Conservation (phyloP, 2,329 filamentous ascomycete genomes). For the Thermothelomyces thermophilus region DNA sequence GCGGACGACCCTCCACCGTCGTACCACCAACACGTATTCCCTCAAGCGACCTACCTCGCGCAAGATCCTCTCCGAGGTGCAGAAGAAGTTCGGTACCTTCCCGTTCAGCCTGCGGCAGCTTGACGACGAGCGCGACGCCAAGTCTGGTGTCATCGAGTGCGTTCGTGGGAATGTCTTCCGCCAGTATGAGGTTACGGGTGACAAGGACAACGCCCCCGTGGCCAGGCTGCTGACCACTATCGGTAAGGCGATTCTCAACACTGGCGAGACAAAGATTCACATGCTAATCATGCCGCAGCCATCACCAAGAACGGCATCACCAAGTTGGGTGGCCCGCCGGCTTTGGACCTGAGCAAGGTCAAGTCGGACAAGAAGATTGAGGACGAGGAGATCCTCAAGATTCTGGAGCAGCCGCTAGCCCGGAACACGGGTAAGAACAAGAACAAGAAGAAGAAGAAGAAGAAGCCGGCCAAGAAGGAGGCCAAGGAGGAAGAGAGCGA, state of each 20-base stretch:
- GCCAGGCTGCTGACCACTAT: slow-evolving; percentile 84
- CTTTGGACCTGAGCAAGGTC: slow-evolving; percentile 72
- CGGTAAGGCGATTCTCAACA: slow-evolving; percentile 52
- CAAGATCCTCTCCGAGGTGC: slow-evolving; percentile 86
- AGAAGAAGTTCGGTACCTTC: slow-evolving; percentile 96
- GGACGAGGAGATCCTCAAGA: slow-evolving; percentile 91
- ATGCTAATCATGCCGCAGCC: slow-evolving; percentile 46
- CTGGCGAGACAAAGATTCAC: neutral
- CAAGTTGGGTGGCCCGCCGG: slow-evolving; percentile 70
- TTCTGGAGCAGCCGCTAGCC: slow-evolving; percentile 79
- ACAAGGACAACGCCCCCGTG: slow-evolving; percentile 82
- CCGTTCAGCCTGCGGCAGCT: slow-evolving; percentile 96
- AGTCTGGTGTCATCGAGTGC: slow-evolving; percentile 91
- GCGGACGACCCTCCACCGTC: slow-evolving; percentile 85
- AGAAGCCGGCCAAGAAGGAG: slow-evolving; percentile 47
- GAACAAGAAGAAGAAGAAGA: slow-evolving; percentile 78
- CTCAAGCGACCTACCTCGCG: slow-evolving; percentile 92
- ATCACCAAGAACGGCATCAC: slow-evolving; percentile 97
- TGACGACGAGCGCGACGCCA: slow-evolving; percentile 94
- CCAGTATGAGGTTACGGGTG: slow-evolving; percentile 92
- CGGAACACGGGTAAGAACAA: slow-evolving; percentile 89
- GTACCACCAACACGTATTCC: slow-evolving; percentile 83
- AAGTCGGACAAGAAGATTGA: slow-evolving; percentile 97
- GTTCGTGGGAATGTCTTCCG: slow-evolving; percentile 87
- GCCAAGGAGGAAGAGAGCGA: slow-evolving; percentile 25